Conservation (phyloP, 2,329 filamentous ascomycete species). For the Phialophora verrucosa region DNA sequence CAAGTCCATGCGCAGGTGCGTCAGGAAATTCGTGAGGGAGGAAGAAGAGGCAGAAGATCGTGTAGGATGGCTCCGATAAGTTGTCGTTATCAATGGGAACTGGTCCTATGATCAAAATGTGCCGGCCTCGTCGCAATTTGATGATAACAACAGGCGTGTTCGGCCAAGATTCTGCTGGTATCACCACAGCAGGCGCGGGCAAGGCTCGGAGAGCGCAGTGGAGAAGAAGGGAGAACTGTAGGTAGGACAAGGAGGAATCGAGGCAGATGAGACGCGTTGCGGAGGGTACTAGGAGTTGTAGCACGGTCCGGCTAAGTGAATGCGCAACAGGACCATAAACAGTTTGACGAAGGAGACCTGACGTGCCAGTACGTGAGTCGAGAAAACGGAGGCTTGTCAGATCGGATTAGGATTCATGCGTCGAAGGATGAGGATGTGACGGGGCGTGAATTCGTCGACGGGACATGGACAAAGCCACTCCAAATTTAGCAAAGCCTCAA, state of each 20-base stretch:
- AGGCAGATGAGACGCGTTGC: conserved; percentile 23
- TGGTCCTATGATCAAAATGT: background rate
- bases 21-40: conserved; percentile 8
- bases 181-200: conserved; percentile 17
- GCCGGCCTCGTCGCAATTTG: background rate
- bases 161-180: conserved; percentile 11
- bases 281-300: conserved; percentile 12
- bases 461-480: conserved; percentile 19
- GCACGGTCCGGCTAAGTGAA: conserved; percentile 23
- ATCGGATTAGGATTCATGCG: conserved; percentile 17
- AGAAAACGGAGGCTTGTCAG: conserved; percentile 28
- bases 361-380: conserved; percentile 8
- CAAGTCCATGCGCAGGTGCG: conserved; percentile 22
- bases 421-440: conserved; percentile 23
- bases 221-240: conserved; percentile 8
- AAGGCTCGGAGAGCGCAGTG: conserved; percentile 15
- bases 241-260: conserved; percentile 19
- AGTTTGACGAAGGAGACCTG: conserved; percentile 18
- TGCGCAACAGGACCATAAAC: conserved; percentile 22
- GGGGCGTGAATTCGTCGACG: conserved; percentile 18
- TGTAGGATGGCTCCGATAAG: background rate
- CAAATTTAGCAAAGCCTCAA: conserved; percentile 22
- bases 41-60: background rate
- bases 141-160: background rate
- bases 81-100: conserved; percentile 3